Evolutionary conservation across 2,329 filamentous ascomycete genomes (phyloP).

Genomic region (Lecanosticta acicola): DNA sequence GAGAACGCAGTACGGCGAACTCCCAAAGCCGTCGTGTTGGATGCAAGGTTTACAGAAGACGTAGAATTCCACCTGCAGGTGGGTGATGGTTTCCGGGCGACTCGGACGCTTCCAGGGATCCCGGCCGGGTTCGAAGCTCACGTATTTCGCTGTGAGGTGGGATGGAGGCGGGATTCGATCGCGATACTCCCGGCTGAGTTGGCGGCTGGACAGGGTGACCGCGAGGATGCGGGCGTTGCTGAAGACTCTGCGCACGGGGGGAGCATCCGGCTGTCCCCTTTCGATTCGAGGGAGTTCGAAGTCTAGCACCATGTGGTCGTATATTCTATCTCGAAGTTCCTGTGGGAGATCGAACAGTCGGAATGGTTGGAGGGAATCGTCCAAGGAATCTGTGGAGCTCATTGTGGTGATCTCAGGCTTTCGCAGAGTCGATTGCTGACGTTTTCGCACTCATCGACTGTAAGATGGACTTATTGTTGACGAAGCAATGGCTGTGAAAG

Average conservation of each 20-base stretch:
- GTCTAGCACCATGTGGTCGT: background rate
- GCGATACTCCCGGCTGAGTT: background rate
- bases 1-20: background rate
- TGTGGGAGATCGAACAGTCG: background rate
- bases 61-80: background rate
- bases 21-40: background rate
- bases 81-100: background rate
- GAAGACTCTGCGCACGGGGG: background rate
- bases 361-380: too few species aligned
- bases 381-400: too few species aligned
- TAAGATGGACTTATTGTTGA: too few species aligned
- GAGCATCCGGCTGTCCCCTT: too few species aligned
- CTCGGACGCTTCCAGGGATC: background rate
- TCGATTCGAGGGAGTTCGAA: background rate
- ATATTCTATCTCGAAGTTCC: background rate
- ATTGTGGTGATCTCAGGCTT: too few species aligned
- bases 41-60: background rate
- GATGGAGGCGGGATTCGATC: background rate
- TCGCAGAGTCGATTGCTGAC: too few species aligned
- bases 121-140: background rate
- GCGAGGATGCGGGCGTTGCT: background rate
- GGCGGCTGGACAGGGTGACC: background rate
- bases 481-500: too few species aligned
- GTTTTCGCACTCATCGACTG: too few species aligned
- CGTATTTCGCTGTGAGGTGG: background rate